phyloP scores from a whole-genome alignment of 208 protist genomes.

The Leishmania turanica region DNA sequence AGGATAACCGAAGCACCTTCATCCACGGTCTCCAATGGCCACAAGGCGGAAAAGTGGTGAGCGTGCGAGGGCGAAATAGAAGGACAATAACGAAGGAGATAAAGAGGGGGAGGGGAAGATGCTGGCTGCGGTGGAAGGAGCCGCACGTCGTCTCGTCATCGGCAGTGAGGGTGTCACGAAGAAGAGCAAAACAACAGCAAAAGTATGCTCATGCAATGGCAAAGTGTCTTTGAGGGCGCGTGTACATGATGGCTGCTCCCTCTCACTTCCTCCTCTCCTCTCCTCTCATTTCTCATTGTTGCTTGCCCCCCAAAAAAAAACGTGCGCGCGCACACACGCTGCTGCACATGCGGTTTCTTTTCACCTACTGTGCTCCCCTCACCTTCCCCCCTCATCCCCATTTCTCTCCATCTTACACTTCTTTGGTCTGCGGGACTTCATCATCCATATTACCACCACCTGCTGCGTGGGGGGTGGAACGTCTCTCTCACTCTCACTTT shows the following conservation, averaged over 20 bases:
- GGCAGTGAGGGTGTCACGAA: not conserved
- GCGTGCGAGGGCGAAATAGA: too few species aligned
- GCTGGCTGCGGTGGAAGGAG: not conserved
- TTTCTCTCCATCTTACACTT: not conserved
- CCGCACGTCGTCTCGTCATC: not conserved
- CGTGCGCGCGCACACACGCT: not conserved
- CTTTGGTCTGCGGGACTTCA: not conserved
- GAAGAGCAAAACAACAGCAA: constrained; percentile 1
- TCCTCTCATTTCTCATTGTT: not conserved
- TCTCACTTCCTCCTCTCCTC: not conserved
- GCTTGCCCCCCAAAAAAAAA: not conserved
- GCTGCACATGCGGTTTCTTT: not conserved
- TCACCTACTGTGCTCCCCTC: not conserved
- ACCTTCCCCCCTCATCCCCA: not conserved
- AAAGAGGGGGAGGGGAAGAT: not conserved
- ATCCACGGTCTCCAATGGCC: not conserved
- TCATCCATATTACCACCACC: not conserved
- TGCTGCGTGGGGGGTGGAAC: not conserved
- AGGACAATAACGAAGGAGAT: not conserved
- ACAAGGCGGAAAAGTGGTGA: not conserved
- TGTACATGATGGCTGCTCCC: not conserved
- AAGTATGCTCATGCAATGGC: not conserved
- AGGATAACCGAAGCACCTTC: not conserved
- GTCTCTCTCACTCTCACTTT: not conserved
- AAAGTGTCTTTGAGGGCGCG: not conserved